Percentiles rank a stretch among this genome's conserved stretches.
phyloP scores from a whole-genome alignment of 2,329 filamentous ascomycete genomes.

The Claviceps humidiphila region DNA sequence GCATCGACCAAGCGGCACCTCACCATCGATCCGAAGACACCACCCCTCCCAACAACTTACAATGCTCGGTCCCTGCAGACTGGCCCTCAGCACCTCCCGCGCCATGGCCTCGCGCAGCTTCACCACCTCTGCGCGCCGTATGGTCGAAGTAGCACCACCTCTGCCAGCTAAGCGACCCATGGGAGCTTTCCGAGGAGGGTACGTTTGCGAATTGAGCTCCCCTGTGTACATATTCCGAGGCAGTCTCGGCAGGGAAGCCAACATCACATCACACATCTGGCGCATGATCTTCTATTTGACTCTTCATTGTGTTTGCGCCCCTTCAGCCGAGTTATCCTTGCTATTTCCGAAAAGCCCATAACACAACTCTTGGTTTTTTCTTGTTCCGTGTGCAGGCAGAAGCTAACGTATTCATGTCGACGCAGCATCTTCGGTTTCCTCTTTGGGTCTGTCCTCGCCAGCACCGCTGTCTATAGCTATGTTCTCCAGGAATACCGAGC shows the following conservation, averaged over 20 bases:
- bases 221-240: too few species aligned
- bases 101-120: slow-evolving; percentile 28
- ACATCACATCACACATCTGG: too few species aligned
- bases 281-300: too few species aligned
- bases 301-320: too few species aligned
- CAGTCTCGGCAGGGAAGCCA: too few species aligned
- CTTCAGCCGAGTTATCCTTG: too few species aligned
- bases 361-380: too few species aligned
- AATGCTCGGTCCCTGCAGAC: slow-evolving; percentile 32
- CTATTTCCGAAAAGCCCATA: too few species aligned
- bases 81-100: slow-evolving; percentile 28
- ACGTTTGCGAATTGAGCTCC: slow-evolving; percentile 15
- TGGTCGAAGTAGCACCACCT: slow-evolving; percentile 30
- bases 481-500: slow-evolving; percentile 86
- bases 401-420: not conserved
- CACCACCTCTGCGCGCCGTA: slow-evolving; percentile 36
- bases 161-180: slow-evolving; percentile 45
- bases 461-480: slow-evolving; percentile 79
- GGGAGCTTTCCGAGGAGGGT: slow-evolving; percentile 50
- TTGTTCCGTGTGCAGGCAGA: too few species aligned
- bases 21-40: not conserved
- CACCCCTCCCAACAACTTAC: slow-evolving; percentile 4
- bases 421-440: slow-evolving; percentile 81
- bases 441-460: slow-evolving; percentile 66
- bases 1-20: too few species aligned